Evolutionary conservation across 208 protist genomes (phyloP).

Genomic region (Acanthamoeba divionensis): DNA sequence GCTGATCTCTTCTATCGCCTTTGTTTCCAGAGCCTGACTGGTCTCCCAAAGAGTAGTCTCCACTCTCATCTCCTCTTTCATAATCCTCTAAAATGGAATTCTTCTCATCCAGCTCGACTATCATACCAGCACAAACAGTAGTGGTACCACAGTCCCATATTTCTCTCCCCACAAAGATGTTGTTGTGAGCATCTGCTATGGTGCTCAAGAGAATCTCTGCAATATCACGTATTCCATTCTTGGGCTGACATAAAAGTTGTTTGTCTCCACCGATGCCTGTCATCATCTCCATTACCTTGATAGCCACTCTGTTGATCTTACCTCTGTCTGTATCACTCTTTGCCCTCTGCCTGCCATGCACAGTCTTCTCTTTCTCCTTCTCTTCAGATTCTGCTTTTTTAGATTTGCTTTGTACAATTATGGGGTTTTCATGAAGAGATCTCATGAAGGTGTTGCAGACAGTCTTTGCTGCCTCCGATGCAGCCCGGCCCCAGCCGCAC

Average conservation of each 20-base stretch:
- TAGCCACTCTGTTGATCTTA: background rate
- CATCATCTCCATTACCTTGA: conserved; percentile 27
- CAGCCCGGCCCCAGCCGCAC: conserved; percentile 22
- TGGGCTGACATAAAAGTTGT: background rate
- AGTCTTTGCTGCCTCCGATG: background rate
- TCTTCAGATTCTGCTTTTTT: background rate
- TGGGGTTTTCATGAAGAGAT: background rate
- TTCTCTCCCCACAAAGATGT: conserved; percentile 22
- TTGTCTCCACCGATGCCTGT: background rate
- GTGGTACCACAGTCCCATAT: conserved; percentile 46
- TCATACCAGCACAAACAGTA: conserved; percentile 13
- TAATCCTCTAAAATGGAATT: too few relatives aligned
- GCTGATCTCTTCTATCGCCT: too few relatives aligned
- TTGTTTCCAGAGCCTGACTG: too few relatives aligned
- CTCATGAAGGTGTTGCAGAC: conserved; percentile 9
- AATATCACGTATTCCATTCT: background rate
- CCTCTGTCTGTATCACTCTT: background rate
- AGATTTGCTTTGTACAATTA: background rate
- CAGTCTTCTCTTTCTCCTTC: background rate
- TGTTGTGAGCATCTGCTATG: conserved; percentile 22
- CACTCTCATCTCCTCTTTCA: too few relatives aligned
- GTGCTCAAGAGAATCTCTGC: background rate
- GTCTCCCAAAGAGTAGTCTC: too few relatives aligned
- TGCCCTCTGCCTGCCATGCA: background rate
- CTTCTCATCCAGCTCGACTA: background rate